Base-by-base conservation (phyloP, 1,139 yeast genomes). In the Yamadazyma atmosphaerica region DNA sequence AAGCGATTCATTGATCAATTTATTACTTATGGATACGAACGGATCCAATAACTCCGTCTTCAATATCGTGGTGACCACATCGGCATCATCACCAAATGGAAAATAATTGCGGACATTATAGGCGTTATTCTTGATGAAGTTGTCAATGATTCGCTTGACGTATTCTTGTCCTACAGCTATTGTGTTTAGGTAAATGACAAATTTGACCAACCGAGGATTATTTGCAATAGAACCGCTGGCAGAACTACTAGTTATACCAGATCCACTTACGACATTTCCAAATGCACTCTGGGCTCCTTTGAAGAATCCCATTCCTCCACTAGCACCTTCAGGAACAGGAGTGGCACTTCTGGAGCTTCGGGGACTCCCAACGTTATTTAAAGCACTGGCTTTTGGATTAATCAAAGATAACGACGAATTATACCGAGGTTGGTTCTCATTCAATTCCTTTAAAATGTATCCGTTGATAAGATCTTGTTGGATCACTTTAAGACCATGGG, bases 121-220 rank as follows among this genome's bases (percentile, higher is more conserved):
- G 1, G 49, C 42, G 18, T 55, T 54, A 21, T 51, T 52, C 35
- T 52, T 64, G 3, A 55, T 43, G 32, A 69, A 52, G 39, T 69
- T 73, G 15, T 57, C 58, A 14, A 79, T 50, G 27, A 83, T 64
- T 40, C 74, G 74, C 4, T 60, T 55, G 30, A 83, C 66, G 54
- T 83, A 83, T 22, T 67, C 74, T 27, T 75, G 74, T 11, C 84
- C 79, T 34, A 77, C 61, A 4, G 82, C 77, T 9, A 85, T 66
- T 2, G 86, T 77, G 54, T 85, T 84, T 45, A 85, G 62, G 42
- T 81, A 72, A 2, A 81, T 61, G 30, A 83, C 63, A 52, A 70
- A 80, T 17, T 65, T 72, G 32, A 67, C 65, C 13, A 86, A 59
- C 46, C 66, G 63, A 9, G 65, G 53, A 44, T 56, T 65, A 26